These are phyloP conservation scores for Craspedostauros australis DNA, from an alignment of 108 stramenopile genomes.

Conservation along the genomic window DNA sequence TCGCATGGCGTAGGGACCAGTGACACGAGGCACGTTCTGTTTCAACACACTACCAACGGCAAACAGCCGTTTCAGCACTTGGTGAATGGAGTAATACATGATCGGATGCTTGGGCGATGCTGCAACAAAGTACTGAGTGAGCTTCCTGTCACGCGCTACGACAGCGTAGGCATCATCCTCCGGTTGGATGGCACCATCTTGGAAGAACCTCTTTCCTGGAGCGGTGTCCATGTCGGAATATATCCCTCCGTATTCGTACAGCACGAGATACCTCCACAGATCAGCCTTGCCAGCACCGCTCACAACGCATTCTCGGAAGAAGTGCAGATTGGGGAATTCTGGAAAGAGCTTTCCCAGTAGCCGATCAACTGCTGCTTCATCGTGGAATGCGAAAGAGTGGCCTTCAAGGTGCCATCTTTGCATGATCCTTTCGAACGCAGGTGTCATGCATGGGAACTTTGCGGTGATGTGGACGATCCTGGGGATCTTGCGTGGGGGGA, in stretches of 20 bases:
- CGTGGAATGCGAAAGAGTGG: slow-evolving; percentile 41
- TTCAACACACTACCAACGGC: too few relatives aligned
- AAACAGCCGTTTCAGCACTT: slow-evolving; percentile 15
- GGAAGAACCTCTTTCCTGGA: slow-evolving; percentile 26
- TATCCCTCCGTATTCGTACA: slow-evolving; percentile 40
- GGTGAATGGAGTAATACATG: too few relatives aligned
- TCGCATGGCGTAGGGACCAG: too few relatives aligned
- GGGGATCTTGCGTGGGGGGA: slow-evolving; percentile 36
- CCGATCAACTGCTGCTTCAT: slow-evolving; percentile 39
- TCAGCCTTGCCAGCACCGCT: slow-evolving; percentile 32
- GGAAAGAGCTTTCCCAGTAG: slow-evolving; percentile 25
- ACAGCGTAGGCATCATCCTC: slow-evolving; percentile 57
- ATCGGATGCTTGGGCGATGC: slow-evolving; percentile 54
- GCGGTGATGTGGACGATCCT: slow-evolving; percentile 50
- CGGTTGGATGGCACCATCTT: slow-evolving; percentile 10
- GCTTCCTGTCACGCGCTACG: slow-evolving; percentile 34
- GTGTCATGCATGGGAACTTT: slow-evolving; percentile 44
- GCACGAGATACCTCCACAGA: slow-evolving; percentile 17
- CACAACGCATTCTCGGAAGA: slow-evolving; percentile 15
- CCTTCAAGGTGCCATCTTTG: slow-evolving; percentile 28
- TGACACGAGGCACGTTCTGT: too few relatives aligned
- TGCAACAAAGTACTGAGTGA: slow-evolving; percentile 61
- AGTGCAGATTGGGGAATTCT: slow-evolving; percentile 38
- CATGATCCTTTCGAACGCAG: slow-evolving; percentile 18
- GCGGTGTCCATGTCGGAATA: slow-evolving; percentile 56